Evolutionary conservation across 2,329 filamentous ascomycete genomes (phyloP).

Genomic region (Neocucurbitaria cava): DNA sequence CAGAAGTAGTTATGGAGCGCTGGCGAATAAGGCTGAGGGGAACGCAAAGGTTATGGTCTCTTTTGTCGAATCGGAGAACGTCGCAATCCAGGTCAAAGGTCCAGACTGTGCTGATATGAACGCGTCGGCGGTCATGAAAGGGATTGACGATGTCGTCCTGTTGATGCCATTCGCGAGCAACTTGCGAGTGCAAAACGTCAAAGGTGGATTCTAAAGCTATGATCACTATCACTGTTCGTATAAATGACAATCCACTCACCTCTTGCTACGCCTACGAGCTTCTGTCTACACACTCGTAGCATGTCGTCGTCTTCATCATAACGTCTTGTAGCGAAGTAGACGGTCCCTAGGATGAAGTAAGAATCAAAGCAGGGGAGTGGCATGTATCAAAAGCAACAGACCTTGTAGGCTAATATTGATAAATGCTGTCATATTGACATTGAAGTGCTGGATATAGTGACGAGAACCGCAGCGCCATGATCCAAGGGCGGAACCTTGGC

Average conservation of each 20-base stretch:
- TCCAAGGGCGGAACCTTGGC: too few relatives aligned
- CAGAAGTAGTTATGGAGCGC: slow-evolving; percentile 15
- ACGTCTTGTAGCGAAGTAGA: slow-evolving; percentile 18
- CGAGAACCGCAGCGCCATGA: too few relatives aligned
- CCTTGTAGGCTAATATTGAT: slow-evolving; percentile 15
- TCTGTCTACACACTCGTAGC: slow-evolving; percentile 12
- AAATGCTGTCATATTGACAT: slow-evolving; percentile 16
- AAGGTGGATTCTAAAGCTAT: slow-evolving; percentile 18
- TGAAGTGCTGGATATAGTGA: too few relatives aligned
- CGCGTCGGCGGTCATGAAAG: slow-evolving; percentile 13
- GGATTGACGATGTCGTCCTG: slow-evolving; percentile 16
- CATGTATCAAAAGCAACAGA: slow-evolving; percentile 8
- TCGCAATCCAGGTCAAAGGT: slow-evolving; percentile 20
- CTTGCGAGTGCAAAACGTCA: slow-evolving; percentile 11
- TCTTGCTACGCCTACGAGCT: slow-evolving; percentile 13
- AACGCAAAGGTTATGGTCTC: slow-evolving; percentile 3
- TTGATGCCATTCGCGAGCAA: slow-evolving; percentile 14
- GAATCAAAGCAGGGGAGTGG: too few relatives aligned
- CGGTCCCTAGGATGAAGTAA: slow-evolving; percentile 12
- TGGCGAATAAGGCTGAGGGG: slow-evolving; percentile 19
- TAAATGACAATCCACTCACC: slow-evolving; percentile 6
- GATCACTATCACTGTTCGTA: slow-evolving; percentile 4
- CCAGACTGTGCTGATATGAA: slow-evolving; percentile 9
- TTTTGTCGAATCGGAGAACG: slow-evolving; percentile 16
- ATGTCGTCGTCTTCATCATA: slow-evolving; percentile 13